Base-by-base conservation (phyloP, 2,329 filamentous ascomycete genomes). In the Scytalidium sp. region DNA sequence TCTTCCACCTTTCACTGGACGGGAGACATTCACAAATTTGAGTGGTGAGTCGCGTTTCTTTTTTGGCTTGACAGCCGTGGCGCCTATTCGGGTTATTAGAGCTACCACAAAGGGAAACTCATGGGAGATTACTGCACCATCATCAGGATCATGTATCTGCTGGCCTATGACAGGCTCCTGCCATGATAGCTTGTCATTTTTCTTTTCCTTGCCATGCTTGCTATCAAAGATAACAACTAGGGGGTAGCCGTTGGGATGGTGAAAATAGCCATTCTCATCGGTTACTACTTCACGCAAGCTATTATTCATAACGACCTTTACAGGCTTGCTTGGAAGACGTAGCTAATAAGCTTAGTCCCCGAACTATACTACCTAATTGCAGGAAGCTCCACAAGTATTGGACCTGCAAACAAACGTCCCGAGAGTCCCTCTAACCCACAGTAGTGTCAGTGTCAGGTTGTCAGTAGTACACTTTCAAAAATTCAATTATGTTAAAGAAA, bases 211-310 rank as follows among this genome's bases (percentile, higher is more conserved):
- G 42, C 47, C 21, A 17, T 40, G 9, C 21, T 41, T 49, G 29
- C 47, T 45, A 20, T 49, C 32, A 36, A 49, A 49, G 27, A 49
- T 45, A 19, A 49, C 47, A 7, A 49, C 47, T 19, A 49, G 42
- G 15, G 47, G 47, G 17, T 23, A 22, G 8, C 47, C 47, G 20
- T 29, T 21, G 19, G 41, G 5, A 19, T 49, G 41, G 21, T 42
- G 47, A 41, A 45, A 49, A 45, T 49, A 41, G 3, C 47, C 47
- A n/a, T 45, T 41, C 15, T 45, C 27, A 32, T 49, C 47, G 19
- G 10, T 20, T 13, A 45, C 27, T 13, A 49, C 42, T 10, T 49
- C 41, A 15, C 20, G 15, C 15, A 20, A 5, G 19, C 19, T 22
- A 10, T n/a, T n/a, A n/a, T 25, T 39, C 46, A 49, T 49, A 13